Percentiles rank a stretch among this genome's conserved stretches.
phyloP scores from a whole-genome alignment of 768 basidiomycete species.

The Strobilomyces dryophilus region DNA sequence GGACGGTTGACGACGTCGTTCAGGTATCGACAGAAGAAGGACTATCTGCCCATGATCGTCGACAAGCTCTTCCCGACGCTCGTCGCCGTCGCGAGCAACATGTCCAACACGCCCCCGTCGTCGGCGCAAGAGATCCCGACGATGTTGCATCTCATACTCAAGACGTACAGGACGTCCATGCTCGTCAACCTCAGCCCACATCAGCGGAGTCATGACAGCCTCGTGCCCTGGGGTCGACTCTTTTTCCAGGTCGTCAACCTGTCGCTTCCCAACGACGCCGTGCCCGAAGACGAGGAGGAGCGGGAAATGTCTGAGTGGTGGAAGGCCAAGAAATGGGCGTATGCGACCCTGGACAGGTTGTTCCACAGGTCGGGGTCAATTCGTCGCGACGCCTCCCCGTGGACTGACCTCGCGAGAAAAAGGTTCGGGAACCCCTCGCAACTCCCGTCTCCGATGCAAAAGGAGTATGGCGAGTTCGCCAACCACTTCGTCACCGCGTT shows the following conservation, averaged over 20 bases:
- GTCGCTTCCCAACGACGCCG: conserved; percentile 56
- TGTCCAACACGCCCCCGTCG: conserved; percentile 60
- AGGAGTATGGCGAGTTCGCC: conserved; percentile 67
- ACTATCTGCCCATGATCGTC: conserved; percentile 56
- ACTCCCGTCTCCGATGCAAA: conserved; percentile 66
- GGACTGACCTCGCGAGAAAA: conserved; percentile 24
- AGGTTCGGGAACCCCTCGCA: conserved; percentile 88
- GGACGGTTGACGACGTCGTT: too few relatives aligned
- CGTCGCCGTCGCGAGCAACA: conserved; percentile 65
- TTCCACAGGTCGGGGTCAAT: conserved; percentile 57
- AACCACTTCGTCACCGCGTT: conserved; percentile 73
- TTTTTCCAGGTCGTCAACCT: conserved; percentile 78
- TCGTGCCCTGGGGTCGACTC: conserved; percentile 86
- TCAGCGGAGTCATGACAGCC: conserved; percentile 68
- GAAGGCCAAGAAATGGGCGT: conserved; percentile 93
- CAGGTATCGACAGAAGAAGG: conserved; percentile 67
- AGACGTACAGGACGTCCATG: conserved; percentile 81
- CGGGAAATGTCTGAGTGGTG: conserved; percentile 83
- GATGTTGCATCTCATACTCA: conserved; percentile 83
- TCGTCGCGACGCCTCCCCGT: not conserved
- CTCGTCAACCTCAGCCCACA: conserved; percentile 67
- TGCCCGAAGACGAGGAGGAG: conserved; percentile 71
- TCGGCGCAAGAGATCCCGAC: conserved; percentile 69
- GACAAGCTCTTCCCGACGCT: conserved; percentile 69
- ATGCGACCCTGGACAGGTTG: conserved; percentile 68